Percentiles rank a stretch among this genome's conserved stretches.
Evolutionary conservation across 1,139 yeast genomes (phyloP).

Genomic region (Yamadazyma conglobata): DNA sequence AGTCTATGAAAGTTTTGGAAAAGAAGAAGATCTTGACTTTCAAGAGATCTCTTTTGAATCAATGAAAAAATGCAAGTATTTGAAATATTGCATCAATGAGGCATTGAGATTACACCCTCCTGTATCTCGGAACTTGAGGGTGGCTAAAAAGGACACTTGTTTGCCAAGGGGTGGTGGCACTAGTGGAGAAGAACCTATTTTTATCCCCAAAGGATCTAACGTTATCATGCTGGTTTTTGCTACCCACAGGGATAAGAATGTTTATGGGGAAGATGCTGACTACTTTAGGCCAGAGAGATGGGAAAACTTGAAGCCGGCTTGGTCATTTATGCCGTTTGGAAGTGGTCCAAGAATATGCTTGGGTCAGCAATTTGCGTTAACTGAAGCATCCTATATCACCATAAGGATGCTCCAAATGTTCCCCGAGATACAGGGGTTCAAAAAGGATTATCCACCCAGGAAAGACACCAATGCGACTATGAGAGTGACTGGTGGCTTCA

Average conservation of each 20-base stretch:
- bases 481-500: conserved; percentile 24
- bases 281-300: conserved; percentile 50
- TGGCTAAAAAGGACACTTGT: conserved; percentile 26
- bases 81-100: conserved; percentile 48
- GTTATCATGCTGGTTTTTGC: conserved; percentile 37
- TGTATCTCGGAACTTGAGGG: conserved; percentile 48
- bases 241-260: conserved; percentile 35
- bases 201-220: conserved; percentile 39
- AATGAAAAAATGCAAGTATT: conserved; percentile 46
- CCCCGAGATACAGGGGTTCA: conserved; percentile 17
- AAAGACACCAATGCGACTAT: conserved; percentile 34
- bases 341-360: conserved; percentile 45
- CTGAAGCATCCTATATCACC: conserved; percentile 45
- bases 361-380: conserved; percentile 46
- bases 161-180: conserved; percentile 54
- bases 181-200: conserved; percentile 39
- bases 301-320: conserved; percentile 32
- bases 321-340: conserved; percentile 43
- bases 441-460: conserved; percentile 29
- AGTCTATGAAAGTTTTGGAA: conserved; percentile 28
- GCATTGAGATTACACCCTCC: conserved; percentile 50
- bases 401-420: conserved; percentile 42
- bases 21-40: conserved; percentile 13
- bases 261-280: conserved; percentile 47
- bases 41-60: conserved; percentile 37